Evolutionary conservation across 2,329 filamentous ascomycete genomes (phyloP).

Genomic region (Hypoxylon sp.): DNA sequence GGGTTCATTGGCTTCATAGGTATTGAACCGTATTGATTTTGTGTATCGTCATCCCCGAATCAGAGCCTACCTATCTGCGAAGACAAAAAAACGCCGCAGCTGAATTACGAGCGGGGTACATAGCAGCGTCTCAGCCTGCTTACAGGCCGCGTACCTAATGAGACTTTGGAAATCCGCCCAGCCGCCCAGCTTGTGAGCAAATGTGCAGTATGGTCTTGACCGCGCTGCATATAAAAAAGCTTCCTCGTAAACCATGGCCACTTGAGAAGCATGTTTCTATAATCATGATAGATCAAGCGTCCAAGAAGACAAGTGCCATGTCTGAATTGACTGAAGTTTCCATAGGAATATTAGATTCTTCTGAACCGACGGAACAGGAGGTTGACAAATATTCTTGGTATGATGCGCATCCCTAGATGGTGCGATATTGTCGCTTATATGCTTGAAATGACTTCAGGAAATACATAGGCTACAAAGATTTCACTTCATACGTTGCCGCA

Average conservation of each 20-base stretch:
- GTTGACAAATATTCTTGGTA: constrained; percentile 6
- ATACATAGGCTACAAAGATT: constrained; percentile 12
- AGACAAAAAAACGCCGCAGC: not conserved
- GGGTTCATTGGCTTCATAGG: not conserved
- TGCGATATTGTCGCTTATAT: not conserved
- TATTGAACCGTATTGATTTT: not conserved
- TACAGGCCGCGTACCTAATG: not conserved
- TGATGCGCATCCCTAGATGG: not conserved
- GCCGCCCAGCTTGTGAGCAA: not conserved
- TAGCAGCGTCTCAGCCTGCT: constrained; percentile 11
- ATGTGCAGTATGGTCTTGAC: not conserved
- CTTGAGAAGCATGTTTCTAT: not conserved
- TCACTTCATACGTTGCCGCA: constrained; percentile 11
- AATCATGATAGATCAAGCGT: not conserved
- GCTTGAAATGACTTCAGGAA: not conserved
- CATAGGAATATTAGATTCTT: not conserved
- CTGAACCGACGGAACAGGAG: not conserved
- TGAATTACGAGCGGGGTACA: constrained; percentile 4
- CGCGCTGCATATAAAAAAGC: not conserved
- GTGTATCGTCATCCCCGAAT: not conserved
- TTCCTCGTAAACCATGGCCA: not conserved
- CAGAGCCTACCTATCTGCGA: not conserved
- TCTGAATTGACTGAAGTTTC: not conserved
- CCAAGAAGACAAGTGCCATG: not conserved
- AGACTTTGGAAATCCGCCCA: not conserved